Evolutionary conservation across 2,329 filamentous ascomycete genomes (phyloP), one percentile per base, ranked within the genome.

Genomic region (Aspergillus sp.): DNA sequence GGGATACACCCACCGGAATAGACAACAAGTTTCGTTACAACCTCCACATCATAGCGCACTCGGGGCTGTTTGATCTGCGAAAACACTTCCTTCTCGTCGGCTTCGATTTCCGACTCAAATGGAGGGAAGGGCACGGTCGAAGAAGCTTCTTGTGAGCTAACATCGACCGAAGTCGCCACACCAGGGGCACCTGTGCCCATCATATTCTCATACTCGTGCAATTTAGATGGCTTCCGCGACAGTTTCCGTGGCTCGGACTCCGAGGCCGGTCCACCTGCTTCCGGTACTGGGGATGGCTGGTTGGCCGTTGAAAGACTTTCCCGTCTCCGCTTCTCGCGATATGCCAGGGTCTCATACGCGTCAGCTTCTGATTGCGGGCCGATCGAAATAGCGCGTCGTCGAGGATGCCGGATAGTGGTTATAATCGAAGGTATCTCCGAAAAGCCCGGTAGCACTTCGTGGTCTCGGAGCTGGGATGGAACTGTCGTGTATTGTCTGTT

Each of bases 41-140:
- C 94, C 77, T 99, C 95, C n/a, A 98, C 94, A 77, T 99, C 95
- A 72, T 98, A 99, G 68, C 93, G 84, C 61, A 97, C 93, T 67
- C 95, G 87, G 52, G 95, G 92, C 78, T 90, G 91, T 64, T 92
- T 89, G 58, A 98, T 82, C 72, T 85, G 87, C 48, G 88, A 89
- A 76, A 98, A 97, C 75, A 98, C 89, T 73, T 96, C 90, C 67
- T 83, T 85, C 74, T 92, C 89, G 51, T 87, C 87, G 30, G 75
- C 69, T 48, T 77, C 76, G 5, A 55, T 55, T 32, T 81, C 78
- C 43, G 72, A 66, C 52, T 74, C 73, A 19, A 75, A 72, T 19
- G 71, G 66, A 19, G 70, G 65, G 23, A 70, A 66, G 3, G 70
- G 66, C 19, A 69, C 67, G 8, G 70, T 69, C 8, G 62, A 66